phyloP scores from a whole-genome alignment of 257 asterid species.

The Solanum dulcamara region DNA sequence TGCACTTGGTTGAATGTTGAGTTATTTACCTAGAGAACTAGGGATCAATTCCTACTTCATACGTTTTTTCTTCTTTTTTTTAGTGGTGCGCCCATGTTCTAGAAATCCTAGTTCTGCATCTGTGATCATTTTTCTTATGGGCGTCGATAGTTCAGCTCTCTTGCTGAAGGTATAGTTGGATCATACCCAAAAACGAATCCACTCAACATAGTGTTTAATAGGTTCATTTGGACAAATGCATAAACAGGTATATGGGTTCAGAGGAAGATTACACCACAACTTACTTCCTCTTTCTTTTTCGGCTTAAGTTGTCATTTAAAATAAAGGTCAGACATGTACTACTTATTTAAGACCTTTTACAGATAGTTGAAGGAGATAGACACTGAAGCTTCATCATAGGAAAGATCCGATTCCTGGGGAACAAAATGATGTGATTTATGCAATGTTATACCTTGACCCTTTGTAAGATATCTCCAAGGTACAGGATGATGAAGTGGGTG shows the following conservation, averaged over 20 bases:
- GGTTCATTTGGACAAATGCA: neutral
- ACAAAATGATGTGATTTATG: neutral
- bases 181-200: neutral
- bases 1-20: no score
- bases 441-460: conserved; percentile 19
- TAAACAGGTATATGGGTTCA: neutral
- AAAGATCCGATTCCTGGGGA: neutral
- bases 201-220: neutral
- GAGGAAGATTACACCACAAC: neutral
- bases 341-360: neutral
- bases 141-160: neutral
- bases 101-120: no score
- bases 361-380: neutral
- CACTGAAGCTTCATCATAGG: neutral
- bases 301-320: neutral
- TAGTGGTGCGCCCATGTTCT: no score
- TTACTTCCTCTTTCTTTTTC: neutral
- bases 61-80: no score
- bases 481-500: conserved; percentile 99
- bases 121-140: neutral
- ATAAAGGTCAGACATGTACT: neutral
- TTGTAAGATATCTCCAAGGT: conserved; percentile 82
- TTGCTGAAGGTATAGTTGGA: neutral
- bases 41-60: no score
- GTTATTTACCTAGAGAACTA: no score